Percentiles rank a stretch among this genome's conserved stretches.
Evolutionary conservation across 2,329 filamentous ascomycete genomes (phyloP).

Genomic region (Aspergillus quadrilineatus): DNA sequence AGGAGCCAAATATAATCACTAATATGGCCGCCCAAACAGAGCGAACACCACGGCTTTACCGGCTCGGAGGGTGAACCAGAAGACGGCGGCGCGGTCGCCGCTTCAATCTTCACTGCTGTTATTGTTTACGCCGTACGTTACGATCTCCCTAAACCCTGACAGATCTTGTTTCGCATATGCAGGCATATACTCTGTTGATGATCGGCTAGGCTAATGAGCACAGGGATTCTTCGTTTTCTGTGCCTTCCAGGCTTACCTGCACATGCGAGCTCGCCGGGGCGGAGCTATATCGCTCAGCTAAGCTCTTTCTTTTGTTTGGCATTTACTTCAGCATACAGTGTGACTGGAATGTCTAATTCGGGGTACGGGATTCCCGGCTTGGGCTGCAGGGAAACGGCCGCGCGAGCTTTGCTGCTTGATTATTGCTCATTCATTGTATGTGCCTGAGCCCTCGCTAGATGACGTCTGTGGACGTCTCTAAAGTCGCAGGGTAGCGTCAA

Average conservation of each 20-base stretch:
- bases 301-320: slow-evolving; percentile 11
- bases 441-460: not conserved
- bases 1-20: not conserved
- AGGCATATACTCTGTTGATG: not conserved
- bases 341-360: not conserved
- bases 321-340: not conserved
- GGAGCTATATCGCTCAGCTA: slow-evolving; percentile 76
- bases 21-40: slow-evolving; percentile 32
- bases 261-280: slow-evolving; percentile 76
- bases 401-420: not conserved
- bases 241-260: slow-evolving; percentile 81
- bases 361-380: not conserved
- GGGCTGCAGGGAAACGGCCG: not conserved
- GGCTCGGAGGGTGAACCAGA: slow-evolving; percentile 69
- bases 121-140: slow-evolving; percentile 79
- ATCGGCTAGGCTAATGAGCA: not conserved
- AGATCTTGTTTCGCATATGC: not conserved
- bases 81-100: slow-evolving; percentile 74
- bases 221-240: slow-evolving; percentile 91
- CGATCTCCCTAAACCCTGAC: not conserved
- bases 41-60: slow-evolving; percentile 77
- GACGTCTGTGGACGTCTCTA: not conserved
- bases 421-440: not conserved
- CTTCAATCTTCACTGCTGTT: slow-evolving; percentile 83
- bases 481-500: too few relatives aligned